Percentiles rank a stretch among this genome's conserved stretches.
phyloP scores from a whole-genome alignment of 176 grass and related monocot genomes.

The Cenchrus purpureus region DNA sequence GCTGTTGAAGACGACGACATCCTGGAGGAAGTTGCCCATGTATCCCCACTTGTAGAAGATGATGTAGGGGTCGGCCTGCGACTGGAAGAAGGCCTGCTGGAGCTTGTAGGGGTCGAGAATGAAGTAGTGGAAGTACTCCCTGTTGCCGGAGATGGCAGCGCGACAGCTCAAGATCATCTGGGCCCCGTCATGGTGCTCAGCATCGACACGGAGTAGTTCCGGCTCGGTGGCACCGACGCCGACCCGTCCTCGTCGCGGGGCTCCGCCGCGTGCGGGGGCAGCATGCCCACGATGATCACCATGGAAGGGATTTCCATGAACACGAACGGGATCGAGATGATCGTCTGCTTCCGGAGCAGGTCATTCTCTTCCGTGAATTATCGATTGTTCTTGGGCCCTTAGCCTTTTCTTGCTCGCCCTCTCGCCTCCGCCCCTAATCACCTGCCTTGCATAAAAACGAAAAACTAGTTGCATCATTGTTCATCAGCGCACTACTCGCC shows the following conservation, averaged over 20 bases:
- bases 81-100: slow-evolving; percentile 57
- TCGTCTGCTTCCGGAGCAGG: slow-evolving; percentile 45
- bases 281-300: slow-evolving; percentile 50
- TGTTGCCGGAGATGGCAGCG: slow-evolving; percentile 45
- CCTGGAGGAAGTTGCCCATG: slow-evolving; percentile 67
- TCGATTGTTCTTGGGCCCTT: neutral
- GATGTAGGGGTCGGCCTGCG: slow-evolving; percentile 36
- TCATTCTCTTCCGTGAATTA: slow-evolving; percentile 28
- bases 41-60: slow-evolving; percentile 63
- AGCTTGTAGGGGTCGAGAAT: slow-evolving; percentile 63
- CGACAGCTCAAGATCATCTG: slow-evolving; percentile 67
- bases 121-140: slow-evolving; percentile 71
- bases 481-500: neutral
- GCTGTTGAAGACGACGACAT: slow-evolving; percentile 58
- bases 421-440: no score
- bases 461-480: neutral
- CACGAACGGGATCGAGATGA: slow-evolving; percentile 65
- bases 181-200: slow-evolving; percentile 60
- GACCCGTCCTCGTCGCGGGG: neutral
- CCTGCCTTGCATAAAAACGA: neutral
- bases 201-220: slow-evolving; percentile 60
- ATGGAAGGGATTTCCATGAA: slow-evolving; percentile 53
- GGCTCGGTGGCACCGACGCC: neutral
- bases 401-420: neutral
- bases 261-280: slow-evolving; percentile 46